A percentile compares a stretch with the other conserved stretches of the same genome.
These are phyloP conservation scores for Scheffersomyces stipitis DNA, from an alignment of 805 yeast genomes.

Conservation along the genomic window DNA sequence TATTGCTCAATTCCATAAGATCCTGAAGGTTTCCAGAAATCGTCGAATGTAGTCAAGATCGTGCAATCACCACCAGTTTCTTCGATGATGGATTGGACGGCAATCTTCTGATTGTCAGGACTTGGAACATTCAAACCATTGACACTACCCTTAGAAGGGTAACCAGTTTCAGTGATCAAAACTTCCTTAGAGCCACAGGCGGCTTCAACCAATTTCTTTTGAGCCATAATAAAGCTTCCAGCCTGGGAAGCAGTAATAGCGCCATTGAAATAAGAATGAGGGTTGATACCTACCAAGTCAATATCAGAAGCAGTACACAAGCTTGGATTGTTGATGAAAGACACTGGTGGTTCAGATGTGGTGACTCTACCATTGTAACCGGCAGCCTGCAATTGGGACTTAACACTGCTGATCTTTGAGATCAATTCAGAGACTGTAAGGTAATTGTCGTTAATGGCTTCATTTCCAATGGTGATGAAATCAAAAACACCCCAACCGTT, in stretches of 20 bases:
- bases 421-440: conserved; percentile 62
- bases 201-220: conserved; percentile 52
- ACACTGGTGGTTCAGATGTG: conserved; percentile 88
- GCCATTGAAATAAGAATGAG: conserved; percentile 81
- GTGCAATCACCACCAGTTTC: conserved; percentile 61
- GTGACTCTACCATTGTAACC: conserved; percentile 79
- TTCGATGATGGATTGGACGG: conserved; percentile 62
- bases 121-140: conserved; percentile 78
- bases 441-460: conserved; percentile 70
- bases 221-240: conserved; percentile 68
- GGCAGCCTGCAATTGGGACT: conserved; percentile 53
- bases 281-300: conserved; percentile 83
- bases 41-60: conserved; percentile 77
- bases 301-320: conserved; percentile 70
- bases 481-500: conserved; percentile 74
- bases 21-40: conserved; percentile 87
- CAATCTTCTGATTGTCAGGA: conserved; percentile 65
- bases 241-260: conserved; percentile 61
- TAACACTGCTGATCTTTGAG: conserved; percentile 63
- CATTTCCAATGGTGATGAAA: conserved; percentile 82
- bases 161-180: conserved; percentile 82
- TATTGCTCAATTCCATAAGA: conserved; percentile 81
- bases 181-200: conserved; percentile 59
- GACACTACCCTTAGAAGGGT: conserved; percentile 70
- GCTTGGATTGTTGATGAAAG: conserved; percentile 59